Evolutionary conservation across 192 early-diverging fungal genomes (phyloP), one percentile per base, ranked within the genome.

Genomic region (Funneliformis geosporum): DNA sequence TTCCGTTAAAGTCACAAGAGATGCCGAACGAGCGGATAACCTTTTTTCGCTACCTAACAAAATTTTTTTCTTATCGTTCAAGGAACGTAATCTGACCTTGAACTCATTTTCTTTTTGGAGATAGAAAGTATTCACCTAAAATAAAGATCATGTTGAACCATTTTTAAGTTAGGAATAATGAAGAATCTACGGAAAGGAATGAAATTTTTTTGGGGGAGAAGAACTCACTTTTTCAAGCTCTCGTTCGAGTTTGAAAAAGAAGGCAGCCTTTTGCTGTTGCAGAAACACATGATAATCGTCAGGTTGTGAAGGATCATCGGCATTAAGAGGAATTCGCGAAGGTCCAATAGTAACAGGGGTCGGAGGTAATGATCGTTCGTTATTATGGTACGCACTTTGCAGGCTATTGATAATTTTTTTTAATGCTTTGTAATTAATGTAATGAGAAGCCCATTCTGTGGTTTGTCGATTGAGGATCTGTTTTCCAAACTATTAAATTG

Each of bases 231-330:
- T 97, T 86, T 99, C 98, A 28, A 99, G 84, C 84, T 99, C 98
- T 44, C 98, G 90, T 84, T 99, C 98, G 47, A 99, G 90, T 70
- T 94, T 96, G 88, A 94, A 98, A 84, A 99, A 99, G 85, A 99
- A 99, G 39, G 93, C 92, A 0, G 96, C 94, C 80, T 98, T 99
- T 79, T 96, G 91, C 7, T 94, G 93, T 82, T 96, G 90, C 65
- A 97, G 79, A 73, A 89, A 84, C 42, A 83, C 83, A 76, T 82
- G 82, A 66, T 83, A 84, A 61, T 89, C 87, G 55, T 88, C 87
- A 68, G 88, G 86, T 28, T 80, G 82, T 43, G 81, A 65, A 23
- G 75, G 65, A 33, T 80, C 80, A n/a, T n/a, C n/a, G n/a, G n/a
- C n/a, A n/a, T n/a, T n/a, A n/a, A n/a, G n/a, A n/a, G 9, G 81